These are phyloP conservation scores for Daldinia loculata DNA, from an alignment of 495 filamentous ascomycete species.

Conservation along the genomic window DNA sequence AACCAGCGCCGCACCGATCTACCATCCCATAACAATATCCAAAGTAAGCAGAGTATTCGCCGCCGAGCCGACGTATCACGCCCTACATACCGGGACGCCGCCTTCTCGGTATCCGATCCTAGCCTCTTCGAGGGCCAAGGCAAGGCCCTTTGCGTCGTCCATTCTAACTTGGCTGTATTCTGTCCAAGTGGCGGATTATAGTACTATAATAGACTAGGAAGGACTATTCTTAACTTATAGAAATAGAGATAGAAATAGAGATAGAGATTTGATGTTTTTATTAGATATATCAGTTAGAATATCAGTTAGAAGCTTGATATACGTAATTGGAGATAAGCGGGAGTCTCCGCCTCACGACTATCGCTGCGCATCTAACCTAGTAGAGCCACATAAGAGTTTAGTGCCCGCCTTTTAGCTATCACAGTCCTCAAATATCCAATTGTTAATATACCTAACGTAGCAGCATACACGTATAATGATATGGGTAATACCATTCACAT, in stretches of 20 bases:
- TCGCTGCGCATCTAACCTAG: neutral
- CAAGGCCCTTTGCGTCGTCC: conserved; percentile 63
- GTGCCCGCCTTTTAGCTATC: neutral
- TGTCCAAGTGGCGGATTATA: too few species aligned
- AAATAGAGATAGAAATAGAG: neutral
- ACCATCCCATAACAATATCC: neutral
- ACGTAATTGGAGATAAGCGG: conserved; percentile 4
- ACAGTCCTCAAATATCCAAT: too few species aligned
- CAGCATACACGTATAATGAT: too few species aligned
- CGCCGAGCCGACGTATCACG: neutral
- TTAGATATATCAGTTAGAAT: neutral
- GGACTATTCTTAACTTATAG: neutral
- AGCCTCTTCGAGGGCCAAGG: conserved; percentile 80
- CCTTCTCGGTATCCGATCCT: conserved; percentile 73
- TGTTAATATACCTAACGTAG: too few species aligned
- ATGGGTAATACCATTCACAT: neutral
- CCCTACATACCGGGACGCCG: conserved; percentile 68
- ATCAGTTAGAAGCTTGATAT: neutral
- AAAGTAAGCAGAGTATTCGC: neutral
- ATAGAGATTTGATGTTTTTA: neutral
- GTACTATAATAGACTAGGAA: too few species aligned
- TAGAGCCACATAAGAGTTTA: neutral
- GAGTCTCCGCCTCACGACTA: neutral
- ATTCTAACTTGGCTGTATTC: conserved; percentile 42
- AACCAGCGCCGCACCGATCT: conserved; percentile 80